Evolutionary conservation across 1,284 basidiomycete genomes (phyloP), one percentile per base, ranked within the genome.

Genomic region (Ceratobasidium sp.): DNA sequence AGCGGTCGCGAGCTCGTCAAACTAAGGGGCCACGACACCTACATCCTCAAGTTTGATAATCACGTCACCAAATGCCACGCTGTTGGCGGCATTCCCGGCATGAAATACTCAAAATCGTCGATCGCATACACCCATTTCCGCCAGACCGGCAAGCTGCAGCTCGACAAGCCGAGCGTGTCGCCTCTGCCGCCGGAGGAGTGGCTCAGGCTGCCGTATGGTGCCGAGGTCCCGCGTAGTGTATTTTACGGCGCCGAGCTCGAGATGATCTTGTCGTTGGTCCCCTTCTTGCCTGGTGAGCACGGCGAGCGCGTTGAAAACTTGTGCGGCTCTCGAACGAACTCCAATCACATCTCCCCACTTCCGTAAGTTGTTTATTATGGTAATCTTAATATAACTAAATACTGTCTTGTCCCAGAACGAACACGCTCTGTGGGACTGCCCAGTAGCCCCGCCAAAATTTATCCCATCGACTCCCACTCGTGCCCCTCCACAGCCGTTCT

Each of bases 51-150:
- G 30, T 64, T 64, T 4, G 60, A 64, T 0, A 16, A 41, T 18
- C 5, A 35, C 33, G 35, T 64, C 16, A 64, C 60, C 16, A 38
- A 64, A n/a, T 64, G 60, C 23, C 60, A 64, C 35, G 38, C 33
- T 4, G 33, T 41, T 20, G 4, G 20, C 0, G 60, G 60, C 16
- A 38, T 64, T 2, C 3, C 14, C 3, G 52, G 16, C 3, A 54
- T 54, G 52, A 1, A 20, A n/a, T 64, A 64, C 35, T 18, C 33
- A 16, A 35, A 35, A 7, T 12, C 30, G 16, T 30, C 33, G 60
- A 1, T 38, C 60, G 30, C 60, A 7, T 64, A 41, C 18, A 44
- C 60, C 20, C 27, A 20, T 16, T 64, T 64, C 38, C 33, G 27
- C 8, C 35, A 23, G 18, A 64, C 60, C 18, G 60, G 60, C 38